phyloP scores from a whole-genome alignment of 306 rosid genomes.

The Quercus cerris region DNA sequence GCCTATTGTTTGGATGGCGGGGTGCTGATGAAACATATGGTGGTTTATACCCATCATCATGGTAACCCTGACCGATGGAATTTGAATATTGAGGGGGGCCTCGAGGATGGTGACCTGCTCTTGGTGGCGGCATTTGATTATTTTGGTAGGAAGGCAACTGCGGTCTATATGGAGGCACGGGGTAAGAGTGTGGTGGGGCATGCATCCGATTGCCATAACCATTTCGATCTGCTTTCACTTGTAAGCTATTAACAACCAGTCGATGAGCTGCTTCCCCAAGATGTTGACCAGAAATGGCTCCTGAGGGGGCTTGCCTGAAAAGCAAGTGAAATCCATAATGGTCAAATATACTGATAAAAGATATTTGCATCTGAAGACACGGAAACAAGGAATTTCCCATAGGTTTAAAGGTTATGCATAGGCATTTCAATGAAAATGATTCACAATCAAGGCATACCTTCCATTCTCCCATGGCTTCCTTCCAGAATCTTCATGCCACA shows the following conservation, averaged over 20 bases:
- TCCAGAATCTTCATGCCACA: conserved; percentile 92
- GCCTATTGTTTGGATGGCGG: conserved; percentile 27
- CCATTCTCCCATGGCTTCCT: conserved; percentile 43
- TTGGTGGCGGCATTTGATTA: conserved; percentile 25
- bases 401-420: neutral
- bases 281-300: conserved; percentile 57
- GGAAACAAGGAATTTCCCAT: neutral
- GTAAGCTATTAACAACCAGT: conserved; percentile 59
- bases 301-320: conserved; percentile 63
- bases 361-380: neutral
- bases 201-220: conserved; percentile 33
- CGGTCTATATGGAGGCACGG: conserved; percentile 22
- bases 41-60: conserved; percentile 37
- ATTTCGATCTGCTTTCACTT: conserved; percentile 31
- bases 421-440: conserved; percentile 1
- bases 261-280: conserved; percentile 73
- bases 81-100: conserved; percentile 25
- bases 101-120: conserved; percentile 30
- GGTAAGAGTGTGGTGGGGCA: conserved; percentile 28
- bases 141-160: conserved; percentile 24
- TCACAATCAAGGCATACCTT: conserved; percentile 35
- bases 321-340: neutral
- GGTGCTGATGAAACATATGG: conserved; percentile 5
- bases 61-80: conserved; percentile 19
- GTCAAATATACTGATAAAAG: neutral